Base-by-base conservation (phyloP, 1,284 basidiomycete genomes). In the Cystobasidium sp. region DNA sequence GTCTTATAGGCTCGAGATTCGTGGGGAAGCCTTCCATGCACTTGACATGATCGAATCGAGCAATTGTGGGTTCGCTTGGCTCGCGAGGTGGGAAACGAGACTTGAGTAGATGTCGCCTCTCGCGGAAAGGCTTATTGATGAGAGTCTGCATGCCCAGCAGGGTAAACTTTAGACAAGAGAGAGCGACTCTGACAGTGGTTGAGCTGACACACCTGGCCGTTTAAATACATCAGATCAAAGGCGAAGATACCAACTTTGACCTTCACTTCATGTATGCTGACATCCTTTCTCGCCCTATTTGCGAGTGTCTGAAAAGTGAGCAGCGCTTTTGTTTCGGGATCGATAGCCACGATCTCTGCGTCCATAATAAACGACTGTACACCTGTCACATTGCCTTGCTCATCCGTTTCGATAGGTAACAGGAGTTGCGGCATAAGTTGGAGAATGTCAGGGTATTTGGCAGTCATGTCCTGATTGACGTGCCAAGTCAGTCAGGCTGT, bases 251-350 rank as follows among this genome's bases (percentile, higher is more conserved):
- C 86, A 37, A 87, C 86, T 65, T 84, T 83, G 49, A 87, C 84
- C 51, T 85, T 86, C 80, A 88, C 86, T 76, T 87, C 86, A 77
- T 85, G 85, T 14, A 85, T 83, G 87, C 86, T 81, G 51, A 96
- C 94, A 80, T 93, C 91, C 80, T 96, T 95, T 59, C 92, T 87
- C 64, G 93, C 91, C 66, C 94, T 86, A 76, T 90, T 89, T 4
- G 91, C 92, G 22, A 97, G 84, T 75, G 93, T 91, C 81, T 95
- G 93, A 82, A 95, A 95, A 1, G 91, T 89, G 79, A 87, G 87
- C 46, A 94, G 83, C 76, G 85, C 85, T 69, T 90, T 89, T 75
- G 86, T 86, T n/a, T 81, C 80, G 39, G 88, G 84, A 81, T 93
- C 90, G 77, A 89, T 87, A 8, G 92, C 91, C 64, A 92, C 91